These are phyloP conservation scores for Coniophora puteana DNA, from an alignment of 1,284 basidiomycete species.

Conservation along the genomic window DNA sequence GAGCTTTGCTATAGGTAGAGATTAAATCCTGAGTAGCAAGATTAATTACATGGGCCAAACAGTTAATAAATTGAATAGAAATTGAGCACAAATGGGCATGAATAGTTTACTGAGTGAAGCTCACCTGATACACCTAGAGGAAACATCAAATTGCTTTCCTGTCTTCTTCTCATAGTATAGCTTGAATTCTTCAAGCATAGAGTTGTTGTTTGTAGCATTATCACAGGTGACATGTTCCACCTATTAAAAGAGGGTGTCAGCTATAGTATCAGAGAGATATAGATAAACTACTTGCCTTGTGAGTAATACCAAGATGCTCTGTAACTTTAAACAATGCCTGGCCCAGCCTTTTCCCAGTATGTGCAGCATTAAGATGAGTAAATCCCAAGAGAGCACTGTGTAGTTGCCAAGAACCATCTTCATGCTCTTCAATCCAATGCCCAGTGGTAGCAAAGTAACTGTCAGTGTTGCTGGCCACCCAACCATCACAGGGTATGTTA, in stretches of 20 bases:
- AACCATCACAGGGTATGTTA: conserved; percentile 34
- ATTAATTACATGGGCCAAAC: conserved; percentile 6
- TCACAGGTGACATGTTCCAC: conserved; percentile 7
- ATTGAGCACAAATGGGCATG: too few species aligned
- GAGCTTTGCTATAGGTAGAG: conserved; percentile 8
- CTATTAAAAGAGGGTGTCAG: too few species aligned
- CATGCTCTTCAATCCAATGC: conserved; percentile 32
- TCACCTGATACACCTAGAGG: conserved; percentile 2
- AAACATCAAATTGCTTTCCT: not conserved
- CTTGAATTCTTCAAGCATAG: conserved; percentile 5
- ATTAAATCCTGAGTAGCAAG: conserved; percentile 5
- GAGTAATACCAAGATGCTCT: conserved; percentile 20
- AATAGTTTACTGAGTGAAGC: not conserved
- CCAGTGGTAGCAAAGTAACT: conserved; percentile 33
- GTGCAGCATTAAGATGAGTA: conserved; percentile 27
- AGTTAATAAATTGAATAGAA: conserved; percentile 4
- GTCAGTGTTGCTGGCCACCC: conserved; percentile 34
- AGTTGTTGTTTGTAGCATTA: conserved; percentile 2
- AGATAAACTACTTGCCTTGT: conserved; percentile 19
- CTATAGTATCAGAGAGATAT: conserved; percentile 2
- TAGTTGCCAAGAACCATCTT: conserved; percentile 20
- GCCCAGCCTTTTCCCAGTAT: conserved; percentile 27
- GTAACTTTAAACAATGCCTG: conserved; percentile 29
- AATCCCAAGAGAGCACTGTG: conserved; percentile 31
- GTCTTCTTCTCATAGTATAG: not conserved